phyloP scores from a whole-genome alignment of 805 yeast genomes.

The Dipodascopsis tothii region DNA sequence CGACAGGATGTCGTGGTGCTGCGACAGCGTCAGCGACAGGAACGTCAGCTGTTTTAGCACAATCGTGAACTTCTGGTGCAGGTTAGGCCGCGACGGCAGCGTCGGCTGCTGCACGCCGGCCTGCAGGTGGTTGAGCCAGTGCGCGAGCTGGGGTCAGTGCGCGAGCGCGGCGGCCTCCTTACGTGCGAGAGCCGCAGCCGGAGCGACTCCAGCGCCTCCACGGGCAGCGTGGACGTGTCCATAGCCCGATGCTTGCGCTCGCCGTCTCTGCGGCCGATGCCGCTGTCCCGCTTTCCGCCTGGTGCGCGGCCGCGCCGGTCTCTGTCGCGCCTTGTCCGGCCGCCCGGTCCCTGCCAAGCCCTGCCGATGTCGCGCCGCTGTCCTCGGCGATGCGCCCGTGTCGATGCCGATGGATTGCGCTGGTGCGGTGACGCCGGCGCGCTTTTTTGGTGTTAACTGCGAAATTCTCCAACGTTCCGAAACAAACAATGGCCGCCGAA shows the following conservation, averaged over 20 bases:
- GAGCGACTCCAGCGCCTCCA: constrained; percentile 54
- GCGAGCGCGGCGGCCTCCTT: background rate
- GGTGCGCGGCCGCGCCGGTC: too few species aligned
- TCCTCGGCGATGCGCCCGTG: too few species aligned
- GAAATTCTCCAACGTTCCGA: background rate
- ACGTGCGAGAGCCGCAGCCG: constrained; percentile 54
- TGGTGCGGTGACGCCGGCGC: too few species aligned
- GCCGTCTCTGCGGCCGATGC: too few species aligned
- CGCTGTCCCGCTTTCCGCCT: too few species aligned
- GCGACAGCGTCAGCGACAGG: constrained; percentile 60
- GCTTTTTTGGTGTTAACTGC: too few species aligned
- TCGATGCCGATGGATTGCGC: too few species aligned
- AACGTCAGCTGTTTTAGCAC: constrained; percentile 75
- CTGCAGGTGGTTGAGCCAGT: constrained; percentile 16
- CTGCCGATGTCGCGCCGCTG: too few species aligned
- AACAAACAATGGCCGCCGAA: constrained; percentile 1
- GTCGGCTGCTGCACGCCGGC: constrained; percentile 18
- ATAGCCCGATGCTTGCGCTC: too few species aligned
- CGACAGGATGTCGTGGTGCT: constrained; percentile 50
- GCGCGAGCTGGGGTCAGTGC: constrained; percentile 3
- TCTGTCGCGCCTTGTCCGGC: too few species aligned
- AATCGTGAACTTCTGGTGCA: constrained; percentile 79
- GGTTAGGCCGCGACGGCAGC: constrained; percentile 43
- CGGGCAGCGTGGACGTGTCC: constrained; percentile 43
- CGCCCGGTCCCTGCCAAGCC: too few species aligned